These are phyloP conservation scores for Suillus clintonianus DNA, from an alignment of 768 basidiomycete genomes.

Conservation along the genomic window DNA sequence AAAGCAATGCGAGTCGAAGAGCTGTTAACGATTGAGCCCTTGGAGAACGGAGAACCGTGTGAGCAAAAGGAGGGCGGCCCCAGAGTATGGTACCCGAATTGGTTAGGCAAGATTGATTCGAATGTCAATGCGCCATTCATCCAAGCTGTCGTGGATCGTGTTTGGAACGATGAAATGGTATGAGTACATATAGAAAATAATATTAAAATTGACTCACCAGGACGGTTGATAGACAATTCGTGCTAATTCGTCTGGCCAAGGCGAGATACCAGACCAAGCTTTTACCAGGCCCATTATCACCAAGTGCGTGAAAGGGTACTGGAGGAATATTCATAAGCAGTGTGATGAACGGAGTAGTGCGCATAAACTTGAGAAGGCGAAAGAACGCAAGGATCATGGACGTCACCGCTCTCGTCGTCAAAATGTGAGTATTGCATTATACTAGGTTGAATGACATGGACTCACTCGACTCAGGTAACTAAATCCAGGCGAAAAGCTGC, in stretches of 20 bases:
- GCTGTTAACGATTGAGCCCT: neutral
- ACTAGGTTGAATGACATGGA: too few species aligned
- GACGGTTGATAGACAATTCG: too few species aligned
- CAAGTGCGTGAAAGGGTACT: neutral
- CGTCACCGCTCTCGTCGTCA: neutral
- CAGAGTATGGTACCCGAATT: too few species aligned
- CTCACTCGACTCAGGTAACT: neutral
- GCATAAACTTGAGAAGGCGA: neutral
- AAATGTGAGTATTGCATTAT: neutral
- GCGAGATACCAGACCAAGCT: neutral
- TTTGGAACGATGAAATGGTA: too few species aligned
- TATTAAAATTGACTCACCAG: too few species aligned
- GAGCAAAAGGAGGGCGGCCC: too few species aligned
- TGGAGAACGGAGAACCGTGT: too few species aligned
- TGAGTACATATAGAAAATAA: too few species aligned
- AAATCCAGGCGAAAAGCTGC: neutral
- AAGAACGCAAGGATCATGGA: neutral
- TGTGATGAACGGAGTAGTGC: neutral
- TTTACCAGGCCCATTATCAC: neutral
- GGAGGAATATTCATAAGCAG: conserved; percentile 1
- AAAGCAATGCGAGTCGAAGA: neutral
- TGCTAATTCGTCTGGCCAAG: neutral
- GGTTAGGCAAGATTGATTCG: too few species aligned
- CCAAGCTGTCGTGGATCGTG: too few species aligned
- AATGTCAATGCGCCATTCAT: too few species aligned